phyloP scores from a whole-genome alignment of 1,139 yeast genomes.

The Diutina scorzettiae region DNA sequence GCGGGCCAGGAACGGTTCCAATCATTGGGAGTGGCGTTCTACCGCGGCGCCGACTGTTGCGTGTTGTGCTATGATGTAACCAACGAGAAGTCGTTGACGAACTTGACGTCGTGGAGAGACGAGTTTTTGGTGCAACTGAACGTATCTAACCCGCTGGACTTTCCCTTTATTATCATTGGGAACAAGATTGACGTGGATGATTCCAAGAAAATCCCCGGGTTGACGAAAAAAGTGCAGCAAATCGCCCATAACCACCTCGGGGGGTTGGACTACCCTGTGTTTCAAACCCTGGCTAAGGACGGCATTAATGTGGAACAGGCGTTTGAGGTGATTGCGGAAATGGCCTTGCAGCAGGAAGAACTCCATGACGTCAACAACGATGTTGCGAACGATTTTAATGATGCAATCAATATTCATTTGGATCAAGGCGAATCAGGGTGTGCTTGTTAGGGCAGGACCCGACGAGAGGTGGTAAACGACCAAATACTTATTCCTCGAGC shows the following conservation, averaged over 20 bases:
- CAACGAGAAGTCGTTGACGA: slow-evolving; percentile 84
- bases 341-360: slow-evolving; percentile 87
- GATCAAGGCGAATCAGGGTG: slow-evolving; percentile 69
- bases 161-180: slow-evolving; percentile 91
- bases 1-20: slow-evolving; percentile 99
- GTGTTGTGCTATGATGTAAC: slow-evolving; percentile 92
- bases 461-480: neutral
- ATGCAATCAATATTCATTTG: slow-evolving; percentile 88
- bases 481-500: too few species aligned
- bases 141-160: slow-evolving; percentile 85
- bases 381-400: slow-evolving; percentile 65
- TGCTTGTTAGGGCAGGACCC: slow-evolving; percentile 39
- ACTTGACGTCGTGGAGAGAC: slow-evolving; percentile 86
- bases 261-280: slow-evolving; percentile 67
- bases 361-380: slow-evolving; percentile 81
- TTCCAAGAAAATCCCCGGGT: slow-evolving; percentile 66
- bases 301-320: slow-evolving; percentile 92
- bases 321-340: slow-evolving; percentile 89
- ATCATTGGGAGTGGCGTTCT: slow-evolving; percentile 92
- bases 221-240: slow-evolving; percentile 71
- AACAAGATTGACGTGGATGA: slow-evolving; percentile 95
- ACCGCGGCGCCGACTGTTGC: slow-evolving; percentile 97
- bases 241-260: slow-evolving; percentile 76
- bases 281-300: slow-evolving; percentile 91
- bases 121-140: slow-evolving; percentile 90